Conservation (phyloP, 768 basidiomycete genomes). For the Rhodocollybia butyracea region DNA sequence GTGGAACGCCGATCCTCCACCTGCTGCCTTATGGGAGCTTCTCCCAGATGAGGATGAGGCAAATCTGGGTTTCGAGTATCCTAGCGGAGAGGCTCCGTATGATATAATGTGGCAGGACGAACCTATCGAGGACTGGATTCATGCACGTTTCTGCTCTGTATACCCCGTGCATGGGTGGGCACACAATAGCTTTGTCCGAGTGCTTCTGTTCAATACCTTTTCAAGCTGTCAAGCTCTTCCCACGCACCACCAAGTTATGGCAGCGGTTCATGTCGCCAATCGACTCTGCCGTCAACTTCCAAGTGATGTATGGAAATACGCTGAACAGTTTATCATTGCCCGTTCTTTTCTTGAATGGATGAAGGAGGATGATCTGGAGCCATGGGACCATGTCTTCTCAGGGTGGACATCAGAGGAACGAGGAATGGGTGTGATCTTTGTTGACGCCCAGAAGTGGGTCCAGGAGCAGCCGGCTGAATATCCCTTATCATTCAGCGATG, state of each 20-base stretch:
- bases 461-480: not conserved
- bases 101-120: constrained; percentile 11
- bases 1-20: constrained; percentile 20
- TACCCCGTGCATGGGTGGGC: constrained; percentile 16
- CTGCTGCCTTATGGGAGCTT: not conserved
- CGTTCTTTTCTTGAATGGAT: constrained; percentile 5
- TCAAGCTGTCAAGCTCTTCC: constrained; percentile 10
- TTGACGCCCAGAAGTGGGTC: constrained; percentile 1
- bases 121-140: constrained; percentile 15
- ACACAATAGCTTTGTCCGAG: constrained; percentile 14
- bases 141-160: constrained; percentile 15
- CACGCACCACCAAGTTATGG: not conserved
- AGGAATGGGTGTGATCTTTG: constrained; percentile 6
- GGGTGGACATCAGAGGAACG: constrained; percentile 1
- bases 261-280: constrained; percentile 9
- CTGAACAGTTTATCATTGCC: constrained; percentile 5
- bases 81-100: not conserved
- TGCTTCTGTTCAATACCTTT: constrained; percentile 15
- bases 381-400: not conserved
- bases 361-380: not conserved
- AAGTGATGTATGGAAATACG: not conserved
- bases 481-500: too few species aligned
- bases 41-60: too few species aligned
- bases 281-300: not conserved
- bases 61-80: constrained; percentile 1